These are phyloP conservation scores for Bryoerythrophyllum caledonicum DNA, from an alignment of 225 moss, liverwort and hornwort genomes.

Conservation along the genomic window DNA sequence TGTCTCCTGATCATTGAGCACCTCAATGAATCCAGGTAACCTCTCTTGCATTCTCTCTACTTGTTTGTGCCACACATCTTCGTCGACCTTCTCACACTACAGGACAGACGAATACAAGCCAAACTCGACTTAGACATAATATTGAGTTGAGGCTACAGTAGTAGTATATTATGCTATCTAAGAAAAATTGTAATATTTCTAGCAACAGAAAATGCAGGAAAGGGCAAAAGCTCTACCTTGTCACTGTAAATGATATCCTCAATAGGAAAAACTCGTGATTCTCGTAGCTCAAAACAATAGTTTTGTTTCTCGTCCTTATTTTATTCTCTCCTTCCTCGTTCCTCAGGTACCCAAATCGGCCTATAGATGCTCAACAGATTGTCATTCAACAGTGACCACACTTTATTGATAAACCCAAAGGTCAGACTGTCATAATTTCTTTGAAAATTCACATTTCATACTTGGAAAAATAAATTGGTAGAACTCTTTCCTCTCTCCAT, in stretches of 20 bases:
- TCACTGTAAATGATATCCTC: conserved; percentile 33
- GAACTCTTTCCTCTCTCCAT: too few species aligned
- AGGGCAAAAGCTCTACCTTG: conserved; percentile 24
- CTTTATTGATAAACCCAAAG: too few species aligned
- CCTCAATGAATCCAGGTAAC: conserved; percentile 35
- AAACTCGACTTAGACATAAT: not conserved
- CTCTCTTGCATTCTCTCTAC: conserved; percentile 27
- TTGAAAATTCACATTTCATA: too few species aligned
- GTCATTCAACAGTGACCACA: not conserved
- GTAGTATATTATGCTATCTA: not conserved
- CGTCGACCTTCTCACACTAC: conserved; percentile 46
- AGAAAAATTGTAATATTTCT: not conserved
- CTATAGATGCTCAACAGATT: conserved; percentile 15
- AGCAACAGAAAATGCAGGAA: not conserved
- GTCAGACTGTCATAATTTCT: too few species aligned
- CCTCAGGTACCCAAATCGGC: conserved; percentile 20
- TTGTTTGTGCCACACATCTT: conserved; percentile 32
- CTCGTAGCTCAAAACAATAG: conserved; percentile 26
- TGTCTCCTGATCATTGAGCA: conserved; percentile 23
- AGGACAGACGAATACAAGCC: not conserved
- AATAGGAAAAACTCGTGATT: conserved; percentile 35
- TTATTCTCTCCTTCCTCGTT: conserved; percentile 24
- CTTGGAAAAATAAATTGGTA: too few species aligned
- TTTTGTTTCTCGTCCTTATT: too few species aligned
- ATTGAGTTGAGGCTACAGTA: not conserved